These are phyloP conservation scores for Diaporthe vexans DNA, from an alignment of 2,329 filamentous ascomycete species.

Conservation along the genomic window DNA sequence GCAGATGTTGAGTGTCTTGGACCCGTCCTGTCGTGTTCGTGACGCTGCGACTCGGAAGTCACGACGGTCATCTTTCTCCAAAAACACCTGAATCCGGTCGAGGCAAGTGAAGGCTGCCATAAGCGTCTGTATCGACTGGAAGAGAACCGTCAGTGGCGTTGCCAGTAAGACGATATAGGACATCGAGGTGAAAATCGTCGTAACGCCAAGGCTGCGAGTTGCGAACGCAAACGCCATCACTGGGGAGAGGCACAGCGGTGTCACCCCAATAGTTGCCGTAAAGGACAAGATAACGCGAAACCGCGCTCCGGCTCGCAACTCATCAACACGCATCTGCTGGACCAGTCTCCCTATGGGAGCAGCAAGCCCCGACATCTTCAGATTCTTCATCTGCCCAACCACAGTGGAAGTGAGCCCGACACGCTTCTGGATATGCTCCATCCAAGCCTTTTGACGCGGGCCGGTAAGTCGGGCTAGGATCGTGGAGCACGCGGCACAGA, in stretches of 20 bases:
- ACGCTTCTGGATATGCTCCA: conserved; percentile 49
- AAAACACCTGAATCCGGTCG: conserved; percentile 53
- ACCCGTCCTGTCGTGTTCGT: no score
- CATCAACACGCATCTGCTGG: conserved; percentile 45
- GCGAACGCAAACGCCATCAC: conserved; percentile 51
- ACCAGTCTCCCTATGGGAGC: conserved; percentile 46
- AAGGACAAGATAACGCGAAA: conserved; percentile 45
- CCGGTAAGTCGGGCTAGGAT: conserved; percentile 43
- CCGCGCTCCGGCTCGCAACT: conserved; percentile 45
- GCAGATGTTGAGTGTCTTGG: no score
- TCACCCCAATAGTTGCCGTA: conserved; percentile 47
- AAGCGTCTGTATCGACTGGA: conserved; percentile 51
- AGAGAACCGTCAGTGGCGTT: conserved; percentile 49
- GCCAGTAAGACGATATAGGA: conserved; percentile 54
- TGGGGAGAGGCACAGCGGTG: conserved; percentile 54
- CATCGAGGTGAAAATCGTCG: conserved; percentile 50
- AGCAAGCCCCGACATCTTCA: conserved; percentile 51
- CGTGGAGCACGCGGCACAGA: conserved; percentile 44
- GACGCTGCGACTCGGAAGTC: no score
- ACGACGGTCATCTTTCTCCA: conserved; percentile 48
- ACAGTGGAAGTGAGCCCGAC: conserved; percentile 46
- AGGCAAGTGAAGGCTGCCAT: conserved; percentile 52
- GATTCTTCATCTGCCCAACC: conserved; percentile 48
- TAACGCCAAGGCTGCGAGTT: conserved; percentile 44
- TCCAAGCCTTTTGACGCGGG: conserved; percentile 48